These are phyloP conservation scores for Lepraria neglecta DNA, from an alignment of 495 filamentous ascomycete genomes.

Conservation along the genomic window DNA sequence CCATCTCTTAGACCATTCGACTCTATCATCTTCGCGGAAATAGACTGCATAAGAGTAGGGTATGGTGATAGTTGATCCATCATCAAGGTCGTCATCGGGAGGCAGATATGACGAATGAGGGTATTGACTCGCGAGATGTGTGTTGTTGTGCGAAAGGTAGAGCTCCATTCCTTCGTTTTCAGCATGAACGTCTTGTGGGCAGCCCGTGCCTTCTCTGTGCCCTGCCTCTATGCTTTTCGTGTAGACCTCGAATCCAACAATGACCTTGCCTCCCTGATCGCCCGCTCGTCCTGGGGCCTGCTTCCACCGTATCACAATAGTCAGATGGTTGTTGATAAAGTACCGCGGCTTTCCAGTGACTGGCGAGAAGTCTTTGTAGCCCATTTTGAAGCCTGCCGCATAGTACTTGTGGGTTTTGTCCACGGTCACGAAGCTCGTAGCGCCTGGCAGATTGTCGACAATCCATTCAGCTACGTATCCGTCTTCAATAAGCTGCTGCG, in stretches of 20 bases:
- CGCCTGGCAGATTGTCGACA: slow-evolving; percentile 88
- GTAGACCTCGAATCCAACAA: slow-evolving; percentile 91
- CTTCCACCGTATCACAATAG: slow-evolving; percentile 79
- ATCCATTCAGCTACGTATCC: slow-evolving; percentile 96
- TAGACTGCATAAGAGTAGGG: slow-evolving; percentile 92
- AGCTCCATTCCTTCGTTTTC: slow-evolving; percentile 61
- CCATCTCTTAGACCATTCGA: slow-evolving; percentile 87
- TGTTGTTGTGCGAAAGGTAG: slow-evolving; percentile 56
- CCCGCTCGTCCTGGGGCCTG: slow-evolving; percentile 62
- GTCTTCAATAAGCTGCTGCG: slow-evolving; percentile 66
- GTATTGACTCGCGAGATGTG: slow-evolving; percentile 50
- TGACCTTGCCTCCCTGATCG: slow-evolving; percentile 66
- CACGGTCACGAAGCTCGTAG: slow-evolving; percentile 86
- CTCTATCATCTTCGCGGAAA: slow-evolving; percentile 73
- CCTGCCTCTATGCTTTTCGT: slow-evolving; percentile 70
- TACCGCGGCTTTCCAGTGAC: slow-evolving; percentile 57
- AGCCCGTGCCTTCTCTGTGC: slow-evolving; percentile 55
- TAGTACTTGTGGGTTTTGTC: slow-evolving; percentile 89
- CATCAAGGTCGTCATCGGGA: slow-evolving; percentile 51
- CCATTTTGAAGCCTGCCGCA: slow-evolving; percentile 90
- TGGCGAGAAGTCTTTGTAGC: slow-evolving; percentile 63
- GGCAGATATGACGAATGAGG: slow-evolving; percentile 54
- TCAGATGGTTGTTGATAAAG: slow-evolving; percentile 89
- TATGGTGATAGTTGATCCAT: slow-evolving; percentile 65
- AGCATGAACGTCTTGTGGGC: slow-evolving; percentile 59